These are phyloP conservation scores for Oropetium thomaeum DNA, from an alignment of 176 grass and related monocot species.

Conservation along the genomic window DNA sequence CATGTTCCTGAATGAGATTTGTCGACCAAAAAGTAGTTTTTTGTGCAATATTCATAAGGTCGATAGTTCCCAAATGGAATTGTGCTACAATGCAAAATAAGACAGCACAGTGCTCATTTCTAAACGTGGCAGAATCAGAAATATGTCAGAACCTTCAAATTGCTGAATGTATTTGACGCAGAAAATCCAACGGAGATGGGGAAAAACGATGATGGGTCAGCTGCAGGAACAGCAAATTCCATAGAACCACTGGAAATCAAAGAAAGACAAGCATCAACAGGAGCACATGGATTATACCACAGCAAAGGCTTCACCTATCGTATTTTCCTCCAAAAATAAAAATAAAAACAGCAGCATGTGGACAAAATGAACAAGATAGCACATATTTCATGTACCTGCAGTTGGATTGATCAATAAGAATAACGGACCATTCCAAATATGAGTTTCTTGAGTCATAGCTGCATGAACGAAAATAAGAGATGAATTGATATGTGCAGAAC, in stretches of 20 bases:
- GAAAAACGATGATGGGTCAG: conserved; percentile 70
- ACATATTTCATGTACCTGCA: conserved; percentile 49
- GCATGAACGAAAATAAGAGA: conserved; percentile 21
- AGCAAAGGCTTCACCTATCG: too few species aligned
- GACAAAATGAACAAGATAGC: neutral
- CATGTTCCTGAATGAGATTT: neutral
- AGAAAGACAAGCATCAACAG: conserved; percentile 17
- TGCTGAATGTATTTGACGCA: conserved; percentile 72
- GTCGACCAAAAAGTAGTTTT: neutral
- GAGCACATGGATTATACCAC: neutral
- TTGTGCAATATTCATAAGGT: neutral
- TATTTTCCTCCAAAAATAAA: too few species aligned
- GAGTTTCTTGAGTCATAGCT: conserved; percentile 86
- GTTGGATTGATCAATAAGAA: conserved; percentile 86
- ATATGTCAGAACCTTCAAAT: conserved; percentile 65
- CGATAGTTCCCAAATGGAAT: neutral
- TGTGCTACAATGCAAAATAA: neutral
- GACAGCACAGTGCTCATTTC: neutral
- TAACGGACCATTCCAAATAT: conserved; percentile 74
- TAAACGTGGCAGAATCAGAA: neutral
- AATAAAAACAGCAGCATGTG: neutral
- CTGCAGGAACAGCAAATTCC: conserved; percentile 79
- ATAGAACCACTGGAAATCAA: conserved; percentile 69
- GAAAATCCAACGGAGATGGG: conserved; percentile 75
- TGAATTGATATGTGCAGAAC: too few species aligned